A percentile compares a stretch with the other conserved stretches of the same genome.
phyloP scores from a whole-genome alignment of 83 land plant genomes.

The Diphasiastrum complanatum region DNA sequence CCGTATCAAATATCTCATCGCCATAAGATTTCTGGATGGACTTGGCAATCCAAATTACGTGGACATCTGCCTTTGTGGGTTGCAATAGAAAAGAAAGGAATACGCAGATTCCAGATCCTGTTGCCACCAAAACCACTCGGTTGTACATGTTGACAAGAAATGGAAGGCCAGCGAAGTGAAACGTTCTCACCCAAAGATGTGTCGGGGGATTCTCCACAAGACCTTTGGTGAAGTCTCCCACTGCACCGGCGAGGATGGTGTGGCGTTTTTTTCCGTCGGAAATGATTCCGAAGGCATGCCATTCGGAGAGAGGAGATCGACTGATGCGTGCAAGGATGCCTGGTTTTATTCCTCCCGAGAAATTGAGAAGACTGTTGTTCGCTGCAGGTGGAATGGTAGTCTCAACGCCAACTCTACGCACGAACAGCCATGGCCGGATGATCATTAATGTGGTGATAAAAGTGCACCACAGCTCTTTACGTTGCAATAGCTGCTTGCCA shows the following conservation, averaged over 20 bases:
- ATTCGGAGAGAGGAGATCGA: conserved; percentile 49
- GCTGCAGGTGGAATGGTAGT: conserved; percentile 27
- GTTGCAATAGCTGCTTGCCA: conserved; percentile 16
- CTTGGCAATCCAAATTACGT: conserved; percentile 52
- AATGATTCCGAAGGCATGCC: conserved; percentile 64
- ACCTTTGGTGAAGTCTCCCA: conserved; percentile 53
- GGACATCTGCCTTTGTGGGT: conserved; percentile 41
- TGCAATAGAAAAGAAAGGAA: conserved; percentile 57
- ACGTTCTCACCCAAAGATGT: conserved; percentile 43
- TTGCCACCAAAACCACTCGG: conserved; percentile 42
- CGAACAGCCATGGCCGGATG: conserved; percentile 46
- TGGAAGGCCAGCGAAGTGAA: conserved; percentile 51
- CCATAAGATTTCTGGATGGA: conserved; percentile 50
- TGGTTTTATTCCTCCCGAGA: conserved; percentile 37
- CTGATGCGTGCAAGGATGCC: conserved; percentile 44
- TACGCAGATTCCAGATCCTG: conserved; percentile 56
- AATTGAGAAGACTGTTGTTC: conserved; percentile 44
- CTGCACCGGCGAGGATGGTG: conserved; percentile 64
- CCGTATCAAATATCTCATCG: conserved; percentile 34
- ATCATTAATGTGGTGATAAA: conserved; percentile 39
- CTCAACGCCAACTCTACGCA: conserved; percentile 38
- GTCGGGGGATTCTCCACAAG: conserved; percentile 46
- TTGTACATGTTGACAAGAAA: conserved; percentile 51
- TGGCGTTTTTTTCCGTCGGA: conserved; percentile 41
- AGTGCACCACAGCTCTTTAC: conserved; percentile 49